Evolutionary conservation across 78 protist genomes (phyloP), one percentile per base, ranked within the genome.

Genomic region (Polysphondylium violaceum): DNA sequence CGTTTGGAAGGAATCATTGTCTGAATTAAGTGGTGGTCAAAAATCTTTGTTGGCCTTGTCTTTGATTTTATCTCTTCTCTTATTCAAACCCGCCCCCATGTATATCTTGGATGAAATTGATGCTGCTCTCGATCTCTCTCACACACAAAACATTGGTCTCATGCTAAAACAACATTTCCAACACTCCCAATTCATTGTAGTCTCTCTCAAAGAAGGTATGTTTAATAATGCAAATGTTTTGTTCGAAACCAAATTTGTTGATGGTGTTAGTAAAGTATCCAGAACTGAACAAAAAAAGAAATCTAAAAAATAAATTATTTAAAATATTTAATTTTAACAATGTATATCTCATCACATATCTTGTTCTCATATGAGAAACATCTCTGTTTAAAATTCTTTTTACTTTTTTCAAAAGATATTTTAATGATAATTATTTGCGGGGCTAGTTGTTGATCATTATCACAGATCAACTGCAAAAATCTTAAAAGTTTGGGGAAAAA

Each of bases 21-120:
- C 97, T 17, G 99, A 99, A 83, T 93, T 99, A 23, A 77, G 96
- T 47, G 99, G 99, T 29, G 99, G 99, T 25, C 99, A 98, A 76
- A 86, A 97, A 44, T 97, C 99, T 0, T 94, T 99, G 16, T 90
- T 99, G 14, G 99, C 99, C 8, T 95, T 99, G 38, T 98, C 99
- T 11, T 94, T 99, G 53, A 96, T 99, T 31, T 97, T 99, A 43
- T 88, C 99, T 4, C 91, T 99, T n/a, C 95, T 99, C 41, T 65
- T 60, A 56, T 98, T 96, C 97, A 98, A 99, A 89, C 99, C 99
- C 0, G 99, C 99, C 3, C 99, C 99, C 2, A 35, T 99, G 94
- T 99, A 99, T 93, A 99, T 99, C 38, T 94, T 99, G 16, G 99
- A 99, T 88, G 99, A 99, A 91, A 87, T 99, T 61, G 99, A 99